phyloP scores from a whole-genome alignment of 495 filamentous ascomycete genomes.

The Hypomontagnella submonticulosa region DNA sequence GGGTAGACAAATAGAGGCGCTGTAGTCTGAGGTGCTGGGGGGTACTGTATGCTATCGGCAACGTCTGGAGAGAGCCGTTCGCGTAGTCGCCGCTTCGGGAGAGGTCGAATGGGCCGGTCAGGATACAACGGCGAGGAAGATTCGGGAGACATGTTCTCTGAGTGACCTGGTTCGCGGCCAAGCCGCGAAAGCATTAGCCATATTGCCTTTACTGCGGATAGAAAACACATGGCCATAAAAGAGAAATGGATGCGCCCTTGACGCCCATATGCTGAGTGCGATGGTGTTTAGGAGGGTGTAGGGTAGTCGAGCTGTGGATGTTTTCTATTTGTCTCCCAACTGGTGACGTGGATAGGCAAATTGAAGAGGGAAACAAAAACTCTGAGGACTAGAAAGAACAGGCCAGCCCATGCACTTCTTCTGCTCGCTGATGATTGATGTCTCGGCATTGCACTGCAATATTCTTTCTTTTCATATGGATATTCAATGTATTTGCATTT shows the following conservation, averaged over 20 bases:
- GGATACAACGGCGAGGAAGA: conserved; percentile 80
- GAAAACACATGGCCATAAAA: conserved; percentile 27
- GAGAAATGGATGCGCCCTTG: conserved; percentile 12
- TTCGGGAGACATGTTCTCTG: conserved; percentile 70
- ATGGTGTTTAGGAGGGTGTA: conserved; percentile 12
- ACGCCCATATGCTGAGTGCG: neutral
- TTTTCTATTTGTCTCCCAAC: conserved; percentile 1
- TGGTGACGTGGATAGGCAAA: neutral
- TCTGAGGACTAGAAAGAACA: conserved; percentile 14
- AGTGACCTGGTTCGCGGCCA: conserved; percentile 29
- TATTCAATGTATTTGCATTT: conserved; percentile 2
- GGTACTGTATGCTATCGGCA: conserved; percentile 83
- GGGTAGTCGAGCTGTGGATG: conserved; percentile 2
- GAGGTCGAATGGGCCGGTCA: conserved; percentile 90
- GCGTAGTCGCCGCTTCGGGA: conserved; percentile 87
- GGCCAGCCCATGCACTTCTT: neutral
- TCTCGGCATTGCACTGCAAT: conserved; percentile 8
- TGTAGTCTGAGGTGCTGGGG: conserved; percentile 72
- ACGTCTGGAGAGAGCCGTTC: conserved; percentile 86
- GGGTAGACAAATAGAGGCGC: conserved; percentile 81
- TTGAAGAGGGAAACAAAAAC: neutral
- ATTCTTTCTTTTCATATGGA: conserved; percentile 2
- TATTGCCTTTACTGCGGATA: conserved; percentile 21
- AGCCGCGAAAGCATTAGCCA: conserved; percentile 50
- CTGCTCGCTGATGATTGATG: conserved; percentile 1